Base-by-base conservation (phyloP, 2,329 filamentous ascomycete species). In the Grosmannia penicillata region DNA sequence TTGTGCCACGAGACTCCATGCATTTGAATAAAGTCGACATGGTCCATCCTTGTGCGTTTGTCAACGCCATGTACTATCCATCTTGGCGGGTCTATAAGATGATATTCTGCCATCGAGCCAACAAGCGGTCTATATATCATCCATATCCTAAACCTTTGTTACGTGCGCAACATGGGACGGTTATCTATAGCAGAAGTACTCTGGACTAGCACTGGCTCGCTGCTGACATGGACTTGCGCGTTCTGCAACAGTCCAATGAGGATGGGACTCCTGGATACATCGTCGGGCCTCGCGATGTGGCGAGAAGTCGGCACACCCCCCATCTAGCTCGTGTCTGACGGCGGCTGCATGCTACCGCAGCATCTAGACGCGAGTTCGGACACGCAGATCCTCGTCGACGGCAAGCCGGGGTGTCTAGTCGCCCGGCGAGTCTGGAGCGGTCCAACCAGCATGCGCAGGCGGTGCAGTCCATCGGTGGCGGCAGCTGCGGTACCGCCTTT, bases 91-190 rank as follows among this genome's bases (percentile, higher is more conserved):
- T 76, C 40, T 78, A 78, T 56, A 65, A 65, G 43, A n/a, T n/a
- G 62, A 68, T 38, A 68, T 71, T 39, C 65, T 71, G n/a, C 75
- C 75, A 0, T 73, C 71, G 0, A 66, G 63, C 6, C 51, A 79
- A 38, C 66, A 70, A 38, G 55, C 71, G 45, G 60, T 65, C 28
- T 65, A 65, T 39, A 65, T 78, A 41, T 77, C 75, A 7, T 75
- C 79, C 49, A 59, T 78, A 8, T 75, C 76, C 48, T 79, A 79
- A 48, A 70, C 75, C 18, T 79, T 78, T 62, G 68, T 73, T 41
- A 70, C 58, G 59, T 59, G 45, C n/a, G n/a, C n/a, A n/a, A n/a
- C n/a, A n/a, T n/a, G n/a, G n/a, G n/a, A n/a, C n/a, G n/a, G n/a
- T n/a, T n/a, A n/a, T n/a, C n/a, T n/a, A n/a, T n/a, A n/a, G n/a